These are phyloP conservation scores for Teunomyces stri DNA, from an alignment of 805 yeast genomes.

Conservation along the genomic window DNA sequence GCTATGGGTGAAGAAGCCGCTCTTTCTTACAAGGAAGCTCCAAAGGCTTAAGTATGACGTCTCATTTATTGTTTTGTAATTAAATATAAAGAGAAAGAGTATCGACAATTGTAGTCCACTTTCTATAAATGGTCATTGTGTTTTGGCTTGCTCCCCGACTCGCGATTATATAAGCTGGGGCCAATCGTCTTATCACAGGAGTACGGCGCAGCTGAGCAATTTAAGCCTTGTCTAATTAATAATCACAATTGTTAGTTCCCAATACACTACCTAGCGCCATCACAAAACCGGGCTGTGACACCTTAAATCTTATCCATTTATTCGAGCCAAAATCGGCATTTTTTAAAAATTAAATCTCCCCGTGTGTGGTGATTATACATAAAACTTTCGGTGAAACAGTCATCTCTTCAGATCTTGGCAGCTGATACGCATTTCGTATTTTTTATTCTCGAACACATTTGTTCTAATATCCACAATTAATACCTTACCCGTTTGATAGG, in stretches of 20 bases:
- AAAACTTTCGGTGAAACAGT: not conserved
- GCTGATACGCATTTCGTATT: not conserved
- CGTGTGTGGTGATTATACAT: conserved; percentile 1
- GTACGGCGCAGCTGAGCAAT: not conserved
- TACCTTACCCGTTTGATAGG: no score
- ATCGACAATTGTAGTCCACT: not conserved
- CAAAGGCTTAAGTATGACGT: conserved; percentile 45
- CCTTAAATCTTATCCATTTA: not conserved
- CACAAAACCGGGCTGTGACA: not conserved
- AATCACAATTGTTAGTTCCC: not conserved
- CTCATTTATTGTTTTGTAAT: conserved; percentile 3
- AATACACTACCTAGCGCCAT: not conserved
- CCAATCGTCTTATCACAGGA: not conserved
- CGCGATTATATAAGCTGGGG: not conserved
- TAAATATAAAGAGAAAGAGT: conserved; percentile 3
- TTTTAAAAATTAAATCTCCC: not conserved
- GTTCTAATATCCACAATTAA: no score
- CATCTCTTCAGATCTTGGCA: not conserved
- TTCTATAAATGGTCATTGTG: not conserved
- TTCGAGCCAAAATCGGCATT: not conserved
- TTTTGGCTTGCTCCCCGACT: not conserved
- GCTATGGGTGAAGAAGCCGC: conserved; percentile 99
- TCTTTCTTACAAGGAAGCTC: conserved; percentile 97
- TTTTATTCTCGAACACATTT: not conserved
- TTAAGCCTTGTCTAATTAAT: not conserved